Base-by-base conservation (phyloP, 495 filamentous ascomycete species). In the Podospora pseudoanserina region DNA sequence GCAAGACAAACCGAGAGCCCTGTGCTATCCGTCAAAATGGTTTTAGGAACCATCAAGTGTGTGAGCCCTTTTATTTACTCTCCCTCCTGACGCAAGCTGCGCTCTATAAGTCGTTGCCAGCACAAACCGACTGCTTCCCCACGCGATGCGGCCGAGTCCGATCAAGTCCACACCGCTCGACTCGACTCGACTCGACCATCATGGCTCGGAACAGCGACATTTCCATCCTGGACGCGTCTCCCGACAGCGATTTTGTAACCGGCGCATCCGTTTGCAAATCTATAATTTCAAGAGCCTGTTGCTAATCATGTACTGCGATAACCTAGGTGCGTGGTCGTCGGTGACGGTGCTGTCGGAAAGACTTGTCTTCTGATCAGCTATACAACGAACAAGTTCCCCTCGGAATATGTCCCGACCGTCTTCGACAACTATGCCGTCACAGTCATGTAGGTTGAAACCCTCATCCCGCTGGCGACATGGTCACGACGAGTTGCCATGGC, bases 401-500 rank as follows among this genome's bases (percentile, higher is more conserved):
- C 93, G 70, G 95, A 99, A 93, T 99, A 99, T 77, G 95, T 99
- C 23, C 95, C 95, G 26, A 99, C 95, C 23, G 95, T 99, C 39
- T 99, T 99, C 79, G 95, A 99, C 79, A 99, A 99, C 82, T 99
- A 99, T 89, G 95, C 95, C 19, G 95, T 99, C 76, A 99, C 95
- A 58, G 94, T 97, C 65, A 97, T 97, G 94, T 97, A 86, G 89
- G 94, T 91, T 63, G 58, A 66, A 11, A 57, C 68, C 70, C 32
- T 18, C 4, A 18, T 19, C 39, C 44, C 49, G 19, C 63, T 19
- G n/a, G 30, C 39, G 39, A 49, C 13, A 49, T 64, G 9, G 28
- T 39, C 70, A 61, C 59, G 32, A 53, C 11, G 34, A 63, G 60
- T 19, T 32, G 60, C 39, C 39, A 56, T 66, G 13, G 34, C 65